Evolutionary conservation across 768 basidiomycete species (phyloP).

Genomic region (Gelatoporia subvermispora): DNA sequence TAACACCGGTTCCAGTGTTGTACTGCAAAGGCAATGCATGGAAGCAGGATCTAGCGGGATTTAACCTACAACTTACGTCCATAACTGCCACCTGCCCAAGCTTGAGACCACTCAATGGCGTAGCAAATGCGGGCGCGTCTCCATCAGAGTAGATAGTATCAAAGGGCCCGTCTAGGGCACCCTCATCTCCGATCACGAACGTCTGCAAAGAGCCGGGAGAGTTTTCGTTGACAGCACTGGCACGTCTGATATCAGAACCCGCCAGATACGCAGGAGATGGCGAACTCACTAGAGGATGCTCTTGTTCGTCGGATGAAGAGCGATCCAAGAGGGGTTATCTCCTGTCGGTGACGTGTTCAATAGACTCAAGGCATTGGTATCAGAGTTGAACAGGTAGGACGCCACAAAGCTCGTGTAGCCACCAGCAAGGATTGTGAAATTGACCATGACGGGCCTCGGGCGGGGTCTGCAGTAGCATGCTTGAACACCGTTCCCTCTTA

Average conservation of each 20-base stretch:
- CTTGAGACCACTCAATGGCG: slow-evolving; percentile 31
- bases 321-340: slow-evolving; percentile 56
- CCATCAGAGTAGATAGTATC: slow-evolving; percentile 48
- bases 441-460: slow-evolving; percentile 43
- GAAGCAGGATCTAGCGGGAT: neutral
- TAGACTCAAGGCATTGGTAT: slow-evolving; percentile 42
- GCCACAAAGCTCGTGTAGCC: slow-evolving; percentile 59
- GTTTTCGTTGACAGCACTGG: slow-evolving; percentile 59
- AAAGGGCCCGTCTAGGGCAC: slow-evolving; percentile 38
- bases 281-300: slow-evolving; percentile 56
- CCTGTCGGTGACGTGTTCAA: slow-evolving; percentile 46
- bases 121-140: slow-evolving; percentile 45
- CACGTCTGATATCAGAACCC: neutral
- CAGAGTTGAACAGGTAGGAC: slow-evolving; percentile 56
- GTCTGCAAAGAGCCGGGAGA: slow-evolving; percentile 45
- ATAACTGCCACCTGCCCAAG: slow-evolving; percentile 55
- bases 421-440: slow-evolving; percentile 64
- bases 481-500: neutral
- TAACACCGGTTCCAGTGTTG: slow-evolving; percentile 45
- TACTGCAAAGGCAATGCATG: slow-evolving; percentile 32
- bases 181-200: slow-evolving; percentile 43
- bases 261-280: neutral
- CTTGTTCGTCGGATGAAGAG: slow-evolving; percentile 48
- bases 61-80: slow-evolving; percentile 38
- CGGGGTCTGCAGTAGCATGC: neutral